Evolutionary conservation across 305 asterid species (phyloP).

Genomic region (Fraxinus nigra): DNA sequence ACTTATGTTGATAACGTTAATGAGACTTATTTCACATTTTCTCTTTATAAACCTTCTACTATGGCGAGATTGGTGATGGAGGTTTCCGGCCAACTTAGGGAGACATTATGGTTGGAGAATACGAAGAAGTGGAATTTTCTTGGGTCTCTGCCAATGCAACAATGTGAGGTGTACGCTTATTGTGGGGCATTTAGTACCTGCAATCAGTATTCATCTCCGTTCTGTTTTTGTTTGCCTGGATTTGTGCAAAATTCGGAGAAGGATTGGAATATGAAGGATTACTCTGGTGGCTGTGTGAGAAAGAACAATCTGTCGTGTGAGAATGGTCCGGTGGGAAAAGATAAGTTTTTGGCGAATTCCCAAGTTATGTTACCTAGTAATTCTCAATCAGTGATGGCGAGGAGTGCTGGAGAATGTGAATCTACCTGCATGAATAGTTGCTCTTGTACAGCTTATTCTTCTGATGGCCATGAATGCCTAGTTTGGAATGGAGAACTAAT

Average conservation of each 20-base stretch:
- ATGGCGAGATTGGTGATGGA: conserved; percentile 57
- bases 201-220: conserved; percentile 39
- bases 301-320: conserved; percentile 33
- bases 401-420: conserved; percentile 45
- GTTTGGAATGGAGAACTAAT: conserved; percentile 44
- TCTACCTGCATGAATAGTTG: conserved; percentile 49
- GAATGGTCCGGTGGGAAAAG: conserved; percentile 30
- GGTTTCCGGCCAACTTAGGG: conserved; percentile 58
- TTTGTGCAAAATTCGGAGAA: conserved; percentile 29
- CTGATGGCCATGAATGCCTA: conserved; percentile 36
- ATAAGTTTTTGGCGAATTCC: conserved; percentile 29
- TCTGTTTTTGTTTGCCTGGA: conserved; percentile 55
- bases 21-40: conserved; percentile 58
- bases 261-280: conserved; percentile 50
- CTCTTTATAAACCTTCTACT: conserved; percentile 27
- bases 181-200: conserved; percentile 23
- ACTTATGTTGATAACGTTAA: conserved; percentile 31
- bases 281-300: conserved; percentile 63
- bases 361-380: conserved; percentile 30
- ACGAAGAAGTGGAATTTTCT: conserved; percentile 44
- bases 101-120: conserved; percentile 32
- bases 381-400: conserved; percentile 22
- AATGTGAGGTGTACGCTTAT: conserved; percentile 28
- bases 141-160: conserved; percentile 59
- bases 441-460: conserved; percentile 61